Evolutionary conservation across 805 yeast species (phyloP).

Genomic region (Yamadazyma sp.): DNA sequence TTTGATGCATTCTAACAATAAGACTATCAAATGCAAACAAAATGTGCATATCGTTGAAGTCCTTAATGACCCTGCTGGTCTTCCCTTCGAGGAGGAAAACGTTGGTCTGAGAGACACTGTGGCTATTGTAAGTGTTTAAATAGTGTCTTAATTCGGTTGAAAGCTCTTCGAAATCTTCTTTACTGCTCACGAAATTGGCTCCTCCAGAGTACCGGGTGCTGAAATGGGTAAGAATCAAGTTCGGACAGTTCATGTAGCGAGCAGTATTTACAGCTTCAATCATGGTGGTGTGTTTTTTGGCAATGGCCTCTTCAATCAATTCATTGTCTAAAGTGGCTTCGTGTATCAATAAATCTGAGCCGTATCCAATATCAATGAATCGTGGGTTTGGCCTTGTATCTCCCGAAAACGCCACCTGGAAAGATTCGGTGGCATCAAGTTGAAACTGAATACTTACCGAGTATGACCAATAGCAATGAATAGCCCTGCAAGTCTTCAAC

Average conservation of each 20-base stretch:
- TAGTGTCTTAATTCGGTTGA: conserved; percentile 28
- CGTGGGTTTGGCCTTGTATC: conserved; percentile 82
- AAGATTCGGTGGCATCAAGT: conserved; percentile 40
- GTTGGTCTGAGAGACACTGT: conserved; percentile 23
- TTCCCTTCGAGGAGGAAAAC: conserved; percentile 19
- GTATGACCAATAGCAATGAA: conserved; percentile 84
- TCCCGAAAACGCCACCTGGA: conserved; percentile 86
- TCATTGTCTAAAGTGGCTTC: conserved; percentile 91
- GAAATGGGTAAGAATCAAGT: conserved; percentile 83
- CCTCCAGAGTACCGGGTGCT: conserved; percentile 72
- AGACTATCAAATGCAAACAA: conserved; percentile 43
- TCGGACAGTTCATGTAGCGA: conserved; percentile 66
- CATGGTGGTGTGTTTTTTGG: conserved; percentile 84
- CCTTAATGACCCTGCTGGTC: conserved; percentile 10
- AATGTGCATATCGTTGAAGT: conserved; percentile 33
- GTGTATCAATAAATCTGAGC: conserved; percentile 78
- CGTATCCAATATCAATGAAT: conserved; percentile 65
- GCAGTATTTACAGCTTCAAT: conserved; percentile 80
- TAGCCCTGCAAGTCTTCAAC: conserved; percentile 68
- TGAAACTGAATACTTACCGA: conserved; percentile 54
- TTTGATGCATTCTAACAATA: conserved; percentile 28
- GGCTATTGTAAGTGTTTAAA: conserved; percentile 19
- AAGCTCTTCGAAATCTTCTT: conserved; percentile 22
- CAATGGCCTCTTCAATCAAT: conserved; percentile 70
- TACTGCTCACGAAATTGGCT: conserved; percentile 28